Base-by-base conservation (phyloP, 768 basidiomycete species). In the Tephrocybe sp. region DNA sequence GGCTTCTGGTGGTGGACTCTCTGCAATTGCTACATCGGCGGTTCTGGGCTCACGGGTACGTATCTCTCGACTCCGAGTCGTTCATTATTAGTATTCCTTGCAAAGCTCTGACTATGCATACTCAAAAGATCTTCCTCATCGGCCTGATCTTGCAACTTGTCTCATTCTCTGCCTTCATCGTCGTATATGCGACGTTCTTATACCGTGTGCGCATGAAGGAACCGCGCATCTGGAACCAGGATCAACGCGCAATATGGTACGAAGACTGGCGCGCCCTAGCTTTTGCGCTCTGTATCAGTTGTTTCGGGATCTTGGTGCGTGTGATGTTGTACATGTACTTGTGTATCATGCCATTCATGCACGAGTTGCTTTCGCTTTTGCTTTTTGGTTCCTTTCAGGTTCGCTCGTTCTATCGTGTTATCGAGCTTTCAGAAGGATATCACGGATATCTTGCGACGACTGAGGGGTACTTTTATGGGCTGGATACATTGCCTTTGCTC, bases 381-480 rank as follows among this genome's bases (percentile, higher is more conserved):
- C n/a, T n/a, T n/a, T n/a, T n/a, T n/a, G n/a, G n/a, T n/a, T n/a
- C n/a, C n/a, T n/a, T n/a, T n/a, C n/a, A n/a, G n/a, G 73, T 86
- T 55, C 86, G 87, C 48, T 87, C 83, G 33, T 64, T 74, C 1
- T 90, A 82, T 69, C 69, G 76, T 61, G 74, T 75, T 10, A 69
- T 75, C n/a, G 87, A 90, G 57, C 72, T 82, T 26, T 77, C 80
- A 3, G 69, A 86, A 64, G 88, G 88, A n/a, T 87, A 70, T 63
- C 52, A 64, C 17, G 84, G 84, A 3, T 68, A 70, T 33, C 72
- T 89, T 19, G 74, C 79, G 5, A 82, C 74, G 2, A 76, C 75
- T 3, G 85, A 89, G 62, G 65, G 60, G 3, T 80, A 74, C 56
- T 87, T 90, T 64, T 90, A 87, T 61, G 78, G 68, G 1, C 70